phyloP scores from a whole-genome alignment of 2,329 filamentous ascomycete genomes.

The Pseudogymnoascus sp. region DNA sequence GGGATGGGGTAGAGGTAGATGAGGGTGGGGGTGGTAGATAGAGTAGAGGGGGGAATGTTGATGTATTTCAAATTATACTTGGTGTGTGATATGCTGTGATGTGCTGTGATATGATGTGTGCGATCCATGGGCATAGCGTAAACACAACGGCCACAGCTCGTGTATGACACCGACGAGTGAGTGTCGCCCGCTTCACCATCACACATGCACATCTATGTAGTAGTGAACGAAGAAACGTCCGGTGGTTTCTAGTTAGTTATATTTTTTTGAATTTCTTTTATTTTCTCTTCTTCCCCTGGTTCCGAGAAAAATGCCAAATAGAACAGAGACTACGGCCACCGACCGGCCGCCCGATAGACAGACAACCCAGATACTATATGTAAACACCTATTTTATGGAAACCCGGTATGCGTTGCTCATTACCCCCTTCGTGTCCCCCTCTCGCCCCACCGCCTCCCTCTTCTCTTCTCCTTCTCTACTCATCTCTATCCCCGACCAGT shows the following conservation, averaged over 20 bases:
- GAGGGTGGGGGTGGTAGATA: neutral
- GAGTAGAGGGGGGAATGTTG: neutral
- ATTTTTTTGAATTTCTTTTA: neutral
- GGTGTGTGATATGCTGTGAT: neutral
- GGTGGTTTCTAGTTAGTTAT: neutral
- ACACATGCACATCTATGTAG: too few relatives aligned
- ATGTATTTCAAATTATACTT: neutral
- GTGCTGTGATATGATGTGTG: neutral
- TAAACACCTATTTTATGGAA: neutral
- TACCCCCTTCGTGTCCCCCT: neutral
- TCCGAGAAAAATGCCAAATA: neutral
- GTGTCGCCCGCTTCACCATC: neutral
- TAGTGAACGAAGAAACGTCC: too few relatives aligned
- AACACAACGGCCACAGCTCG: neutral
- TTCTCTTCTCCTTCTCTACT: too few relatives aligned
- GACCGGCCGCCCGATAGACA: neutral
- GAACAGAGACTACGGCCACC: neutral
- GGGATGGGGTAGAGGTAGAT: neutral
- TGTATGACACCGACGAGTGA: neutral
- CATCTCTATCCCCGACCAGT: neutral
- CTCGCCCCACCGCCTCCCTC: neutral
- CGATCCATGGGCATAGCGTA: too few relatives aligned
- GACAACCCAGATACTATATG: neutral
- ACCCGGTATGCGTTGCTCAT: conserved; percentile 1
- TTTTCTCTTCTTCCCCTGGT: neutral